Evolutionary conservation across 352 stramenopile species (phyloP), one percentile per base, ranked within the genome.

Genomic region (Sclerospora graminicola): DNA sequence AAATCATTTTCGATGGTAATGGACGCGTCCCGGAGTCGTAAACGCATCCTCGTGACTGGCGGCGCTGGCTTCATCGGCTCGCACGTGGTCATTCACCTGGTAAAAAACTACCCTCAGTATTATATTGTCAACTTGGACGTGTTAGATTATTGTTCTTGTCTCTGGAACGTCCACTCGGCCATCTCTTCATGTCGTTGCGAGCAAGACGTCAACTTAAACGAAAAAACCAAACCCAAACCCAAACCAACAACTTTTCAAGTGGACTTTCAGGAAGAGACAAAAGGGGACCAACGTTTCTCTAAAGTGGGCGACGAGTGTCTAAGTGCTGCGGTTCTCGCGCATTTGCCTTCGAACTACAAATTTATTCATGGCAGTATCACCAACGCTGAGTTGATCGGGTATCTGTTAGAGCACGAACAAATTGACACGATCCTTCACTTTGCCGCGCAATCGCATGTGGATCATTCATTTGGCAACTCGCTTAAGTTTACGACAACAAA

Each of bases 351-450:
- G 32, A 85, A 85, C 49, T 85, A 98, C 73, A 97, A 97, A 66
- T 98, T 99, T 60, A 94, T 98, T 41, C 96, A 98, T 60, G 95
- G 96, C 32, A 95, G 96, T 57, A 98, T 99, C 67, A 82, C 64
- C 37, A 86, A 77, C 19, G 74, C 87, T 5, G 91, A 98, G 51
- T 62, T 98, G 10, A 90, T 99, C 8, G 85, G 66, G 19, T 98
- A 97, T 58, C 77, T 98, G 20, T 67, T 99, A 20, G 70, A 84
- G 38, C 88, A 84, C 13, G 86, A 99, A 60, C 65, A 85, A 11
- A 98, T 99, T 47, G 95, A 99, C 58, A 98, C 94, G 24, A 91
- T 99, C 43, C 65, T 99, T 58, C 96, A 99, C 71, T 98, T 99
- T 73, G 95, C 96, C 4, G 96, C 96, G 6, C 94, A 99, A 65